Evolutionary conservation across 257 asterid species (phyloP), one percentile per base, ranked within the genome.

Genomic region (Cinchona pubescens): DNA sequence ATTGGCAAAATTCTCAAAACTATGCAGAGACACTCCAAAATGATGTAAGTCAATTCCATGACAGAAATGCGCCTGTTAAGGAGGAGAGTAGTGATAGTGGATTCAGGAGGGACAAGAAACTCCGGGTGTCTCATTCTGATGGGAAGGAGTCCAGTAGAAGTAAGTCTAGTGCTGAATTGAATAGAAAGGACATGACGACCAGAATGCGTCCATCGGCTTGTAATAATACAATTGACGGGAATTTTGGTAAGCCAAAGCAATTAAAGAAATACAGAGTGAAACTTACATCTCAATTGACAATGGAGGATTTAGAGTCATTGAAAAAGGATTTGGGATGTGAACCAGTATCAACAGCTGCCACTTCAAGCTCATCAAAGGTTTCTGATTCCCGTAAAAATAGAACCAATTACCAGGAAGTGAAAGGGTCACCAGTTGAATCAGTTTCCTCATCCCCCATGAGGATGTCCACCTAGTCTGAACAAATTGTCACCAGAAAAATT

Each of bases 391-490:
- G 87, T 73, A 92, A 85, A 85, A 85, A 75, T 69, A 85, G 88
- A 83, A 74, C 70, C 49, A 86, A 83, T 86, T 78, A 69, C 76
- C 73, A 72, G 59, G 89, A 83, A 79, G 83, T 77, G 81, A 91
- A 81, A 86, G 90, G 93, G 58, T 92, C 98, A 30, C 99, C 97
- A 29, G 94, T 79, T 64, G 97, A 87, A 76, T 92, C 99, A 0
- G 99, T 92, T 80, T 95, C 96, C 42, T 95, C 98, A 30, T 95
- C 97, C 72, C 99, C 99, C 73, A 67, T 88, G 83, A 82, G 93
- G 82, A 73, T 67, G 76, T 75, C 84, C 70, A n/a, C n/a, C n/a
- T n/a, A 80, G 61, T 76, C 70, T 58, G 10, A 83, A 81, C 59
- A 86, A 84, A 73, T 72, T 69, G 75, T 85, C 88, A 56, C 84